Base-by-base conservation (phyloP, 2,329 filamentous ascomycete genomes). In the Cladosporium sp. region DNA sequence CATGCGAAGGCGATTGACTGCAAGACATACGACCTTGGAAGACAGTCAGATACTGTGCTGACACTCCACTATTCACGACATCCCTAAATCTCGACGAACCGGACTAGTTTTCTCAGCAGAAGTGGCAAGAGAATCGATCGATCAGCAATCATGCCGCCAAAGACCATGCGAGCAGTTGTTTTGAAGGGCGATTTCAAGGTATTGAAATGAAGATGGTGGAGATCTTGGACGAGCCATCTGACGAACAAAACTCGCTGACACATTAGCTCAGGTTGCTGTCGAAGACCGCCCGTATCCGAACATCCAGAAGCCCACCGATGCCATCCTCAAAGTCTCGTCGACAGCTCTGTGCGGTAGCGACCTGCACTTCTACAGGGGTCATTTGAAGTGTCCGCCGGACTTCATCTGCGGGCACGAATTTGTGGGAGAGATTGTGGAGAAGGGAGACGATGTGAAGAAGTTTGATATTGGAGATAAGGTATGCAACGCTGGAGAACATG, bases 281-380 rank as follows among this genome's bases (percentile, higher is more conserved):
- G 88, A 96, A 75, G 85, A 94, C 60, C 83, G 90, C 19, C 91
- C 91, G 0, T 81, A 93, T 12, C 92, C 92, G 1, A 82, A 84
- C 65, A 81, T 96, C 63, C 80, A 87, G 66, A 80, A 89, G 60
- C 80, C 84, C 5, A 83, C 81, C 59, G 92, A 96, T 71, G 83
- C 93, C 59, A 86, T 96, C 65, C 84, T 96, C 69, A 92, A 90
- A 73, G 90, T 96, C 19, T 82, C 85, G 61, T 89, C 89, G 66
- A 89, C 91, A 25, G 92, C 90, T 15, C 81, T 97, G 34, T 97
- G 92, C 72, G 92, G 92, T 71, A 93, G 89, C 69, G 92, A 96
- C 70, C 80, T 96, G 38, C 92, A 96, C 74, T 86, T 90, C 56
- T 96, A 87, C 76, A 88, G 92, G 47, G 92, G 92, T 37, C 87